Evolutionary conservation across 345 rosid genomes (phyloP).

Genomic region (Draba incana): DNA sequence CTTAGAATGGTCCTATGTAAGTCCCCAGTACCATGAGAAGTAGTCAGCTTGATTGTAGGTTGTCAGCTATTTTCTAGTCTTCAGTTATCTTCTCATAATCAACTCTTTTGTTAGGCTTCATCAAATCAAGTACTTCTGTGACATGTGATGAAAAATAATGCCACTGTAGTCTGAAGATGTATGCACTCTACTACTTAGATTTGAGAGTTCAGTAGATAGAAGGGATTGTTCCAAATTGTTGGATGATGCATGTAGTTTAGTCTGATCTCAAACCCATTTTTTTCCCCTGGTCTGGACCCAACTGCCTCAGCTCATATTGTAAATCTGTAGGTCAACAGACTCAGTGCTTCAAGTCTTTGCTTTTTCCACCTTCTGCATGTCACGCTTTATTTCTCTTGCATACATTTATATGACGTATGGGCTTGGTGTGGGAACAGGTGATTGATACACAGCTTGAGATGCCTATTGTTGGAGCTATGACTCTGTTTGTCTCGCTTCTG

Average conservation of each 20-base stretch:
- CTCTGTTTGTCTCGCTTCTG: constrained; percentile 83
- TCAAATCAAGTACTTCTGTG: constrained; percentile 3
- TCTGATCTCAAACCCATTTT: neutral
- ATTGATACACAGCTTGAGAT: constrained; percentile 83
- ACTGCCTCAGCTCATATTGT: constrained; percentile 7
- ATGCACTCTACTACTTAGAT: neutral
- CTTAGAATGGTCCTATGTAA: constrained; percentile 15
- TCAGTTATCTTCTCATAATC: neutral
- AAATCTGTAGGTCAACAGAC: constrained; percentile 3
- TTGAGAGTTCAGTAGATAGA: constrained; percentile 6
- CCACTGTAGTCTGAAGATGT: constrained; percentile 13
- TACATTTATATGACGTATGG: constrained; percentile 10
- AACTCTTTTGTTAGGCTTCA: constrained; percentile 9
- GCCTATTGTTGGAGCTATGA: constrained; percentile 83
- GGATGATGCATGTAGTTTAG: constrained; percentile 17
- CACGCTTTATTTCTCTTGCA: constrained; percentile 14
- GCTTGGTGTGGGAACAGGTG: constrained; percentile 55
- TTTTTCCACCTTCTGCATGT: constrained; percentile 2
- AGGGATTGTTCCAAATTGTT: neutral
- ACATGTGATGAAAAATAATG: constrained; percentile 9
- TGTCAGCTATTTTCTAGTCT: neutral
- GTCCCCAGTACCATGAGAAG: constrained; percentile 30
- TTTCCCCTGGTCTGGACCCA: neutral
- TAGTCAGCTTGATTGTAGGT: constrained; percentile 12
- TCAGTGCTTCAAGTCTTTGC: constrained; percentile 19